Evolutionary conservation across 768 basidiomycete species (phyloP), one percentile per base, ranked within the genome.

Genomic region (Bullera alba): DNA sequence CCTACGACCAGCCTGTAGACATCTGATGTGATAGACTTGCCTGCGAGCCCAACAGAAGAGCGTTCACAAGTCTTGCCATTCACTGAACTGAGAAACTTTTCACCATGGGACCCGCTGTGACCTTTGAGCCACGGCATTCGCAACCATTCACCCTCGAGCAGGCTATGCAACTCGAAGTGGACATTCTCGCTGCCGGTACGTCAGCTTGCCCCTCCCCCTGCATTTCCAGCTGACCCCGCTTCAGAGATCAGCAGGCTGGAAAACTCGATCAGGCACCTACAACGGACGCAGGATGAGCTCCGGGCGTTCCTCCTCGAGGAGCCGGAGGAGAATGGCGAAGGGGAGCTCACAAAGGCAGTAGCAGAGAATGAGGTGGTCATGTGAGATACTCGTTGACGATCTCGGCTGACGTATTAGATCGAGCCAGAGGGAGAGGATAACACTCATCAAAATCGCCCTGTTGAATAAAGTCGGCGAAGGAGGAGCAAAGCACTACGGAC

Each of bases 121-220:
- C 30, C 15, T 67, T 61, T 43, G 47, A n/a, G 3, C 62, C 65
- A 12, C 46, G 39, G 32, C 58, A 64, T 51, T n/a, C 50, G 10
- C 65, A 67, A 29, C 65, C 65, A 7, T 67, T 67, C 58, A 61
- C 62, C 1, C 32, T 67, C 14, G 60, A 61, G 48, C 53, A 67
- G 48, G 65, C 62, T 8, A 61, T 61, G 51, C 28, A 47, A 14
- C 53, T 67, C 1, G 65, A 64, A 21, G 43, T 67, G 17, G 57
- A 58, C n/a, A 57, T 52, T 21, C 46, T 67, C 7, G 55, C 54
- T 17, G 48, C 49, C 2, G 65, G 65, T 67, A 22, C 51, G 60
- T 29, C 14, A 8, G 27, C 10, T 26, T 27, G 7, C 21, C 38
- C 36, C 46, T 25, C 7, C 4, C 22, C 46, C 17, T 25, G 6